A percentile compares a stretch with the other conserved stretches of the same genome.
These are phyloP conservation scores for Russula sp. DNA, from an alignment of 768 basidiomycete species.

Conservation along the genomic window DNA sequence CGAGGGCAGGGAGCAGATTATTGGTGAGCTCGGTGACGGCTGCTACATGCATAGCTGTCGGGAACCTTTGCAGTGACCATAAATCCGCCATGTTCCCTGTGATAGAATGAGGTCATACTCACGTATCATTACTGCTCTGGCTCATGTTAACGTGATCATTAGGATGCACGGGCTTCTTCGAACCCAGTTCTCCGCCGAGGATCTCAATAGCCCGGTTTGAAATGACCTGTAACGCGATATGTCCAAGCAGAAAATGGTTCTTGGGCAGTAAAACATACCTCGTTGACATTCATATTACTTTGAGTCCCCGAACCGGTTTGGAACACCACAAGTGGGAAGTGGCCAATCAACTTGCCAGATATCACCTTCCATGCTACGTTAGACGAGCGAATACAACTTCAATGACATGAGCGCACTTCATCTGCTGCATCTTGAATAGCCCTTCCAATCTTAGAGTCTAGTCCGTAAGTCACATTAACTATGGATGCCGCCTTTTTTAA, in stretches of 20 bases:
- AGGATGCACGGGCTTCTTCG: constrained; percentile 95
- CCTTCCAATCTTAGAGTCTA: constrained; percentile 79
- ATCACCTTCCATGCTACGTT: constrained; percentile 62
- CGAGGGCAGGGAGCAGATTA: constrained; percentile 77
- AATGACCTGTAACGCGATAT: constrained; percentile 57
- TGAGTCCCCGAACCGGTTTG: constrained; percentile 99
- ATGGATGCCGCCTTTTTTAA: constrained; percentile 94
- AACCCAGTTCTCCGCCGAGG: constrained; percentile 90
- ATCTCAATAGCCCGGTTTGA: constrained; percentile 97
- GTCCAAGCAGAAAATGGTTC: background rate
- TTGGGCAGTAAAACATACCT: constrained; percentile 40
- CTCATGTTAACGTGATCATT: constrained; percentile 99
- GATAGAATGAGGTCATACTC: constrained; percentile 29
- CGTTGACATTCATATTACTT: constrained; percentile 98
- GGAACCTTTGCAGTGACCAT: constrained; percentile 59
- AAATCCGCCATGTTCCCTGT: background rate
- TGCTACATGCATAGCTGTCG: constrained; percentile 98
- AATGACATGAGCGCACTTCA: constrained; percentile 48
- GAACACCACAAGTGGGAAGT: constrained; percentile 98
- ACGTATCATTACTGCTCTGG: constrained; percentile 98
- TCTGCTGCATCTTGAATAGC: constrained; percentile 92
- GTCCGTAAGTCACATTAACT: constrained; percentile 84
- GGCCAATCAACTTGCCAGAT: constrained; percentile 85
- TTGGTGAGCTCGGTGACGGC: constrained; percentile 82
- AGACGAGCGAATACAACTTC: background rate